Evolutionary conservation across 1,284 basidiomycete genomes (phyloP), one percentile per base, ranked within the genome.

Genomic region (Marasmius oreades): DNA sequence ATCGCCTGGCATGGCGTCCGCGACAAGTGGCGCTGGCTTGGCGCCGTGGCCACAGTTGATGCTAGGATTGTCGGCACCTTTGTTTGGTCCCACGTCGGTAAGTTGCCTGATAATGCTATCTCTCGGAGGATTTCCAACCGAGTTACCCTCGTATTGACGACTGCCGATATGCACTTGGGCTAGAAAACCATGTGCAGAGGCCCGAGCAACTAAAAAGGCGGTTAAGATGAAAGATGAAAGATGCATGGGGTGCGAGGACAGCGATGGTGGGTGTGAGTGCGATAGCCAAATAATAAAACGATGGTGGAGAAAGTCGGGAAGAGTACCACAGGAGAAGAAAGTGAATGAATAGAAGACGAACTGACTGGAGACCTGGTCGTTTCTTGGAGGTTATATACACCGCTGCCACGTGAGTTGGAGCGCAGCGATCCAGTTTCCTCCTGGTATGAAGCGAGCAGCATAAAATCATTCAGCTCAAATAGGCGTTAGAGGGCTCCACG

Each of bases 1-100:
- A 65, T 77, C 78, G n/a, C 82, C 81, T 2, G 82, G 74, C 48
- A 76, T 78, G 18, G 77, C 79, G 52, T 73, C 60, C 0, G 74
- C 81, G 46, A 79, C 73, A 52, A 76, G 64, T 20, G 71, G 62
- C 23, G 80, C 81, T 3, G 70, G 69, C 59, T 75, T 67, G 14
- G 81, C 77, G 28, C 69, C 66, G 37, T 73, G 70, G n/a, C 82
- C 82, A 59, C 82, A 84, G 64, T 73, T 77, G 12, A 83, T 51
- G 60, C 73, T 72, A 7, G 69, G 60, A 61, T 81, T 81, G 20
- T 56, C 65, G 8, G 79, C 69, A 52, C 76, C 76, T 62, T 79
- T 81, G 60, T 83, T 78, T 0, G 81, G 81, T 2, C 66, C 62
- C 56, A 76, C 74, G 53, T 67, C 68, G 56, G 70, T 67, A 51